Percentiles rank a stretch among this genome's conserved stretches.
These are phyloP conservation scores for Mortierella sp. DNA, from an alignment of 371 early-diverging fungal genomes.

Conservation along the genomic window DNA sequence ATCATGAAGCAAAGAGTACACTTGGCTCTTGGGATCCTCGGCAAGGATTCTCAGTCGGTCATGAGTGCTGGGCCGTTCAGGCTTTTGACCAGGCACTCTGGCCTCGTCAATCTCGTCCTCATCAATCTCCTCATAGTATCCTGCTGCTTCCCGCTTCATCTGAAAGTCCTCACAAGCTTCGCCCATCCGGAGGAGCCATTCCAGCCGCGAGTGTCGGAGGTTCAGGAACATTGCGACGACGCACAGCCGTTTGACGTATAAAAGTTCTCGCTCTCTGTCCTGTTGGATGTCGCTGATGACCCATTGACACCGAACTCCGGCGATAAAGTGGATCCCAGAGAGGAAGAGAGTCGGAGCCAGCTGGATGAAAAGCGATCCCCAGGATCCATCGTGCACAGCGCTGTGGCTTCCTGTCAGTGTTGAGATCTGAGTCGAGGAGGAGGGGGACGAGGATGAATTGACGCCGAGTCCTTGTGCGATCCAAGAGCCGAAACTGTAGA, in stretches of 20 bases:
- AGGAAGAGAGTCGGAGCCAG: constrained; percentile 29
- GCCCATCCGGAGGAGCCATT: constrained; percentile 19
- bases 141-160: not conserved
- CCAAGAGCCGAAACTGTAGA: constrained; percentile 12
- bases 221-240: constrained; percentile 16
- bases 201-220: constrained; percentile 35
- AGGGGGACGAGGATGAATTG: not conserved
- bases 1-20: constrained; percentile 8
- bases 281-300: constrained; percentile 10
- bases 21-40: constrained; percentile 2
- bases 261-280: not conserved
- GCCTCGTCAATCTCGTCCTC: constrained; percentile 5
- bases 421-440: not conserved
- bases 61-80: not conserved
- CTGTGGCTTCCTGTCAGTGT: not conserved
- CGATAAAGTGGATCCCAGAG: constrained; percentile 31
- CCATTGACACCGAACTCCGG: constrained; percentile 19
- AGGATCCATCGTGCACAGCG: not conserved
- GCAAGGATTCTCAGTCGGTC: constrained; percentile 1
- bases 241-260: constrained; percentile 11
- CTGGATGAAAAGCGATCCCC: constrained; percentile 19
- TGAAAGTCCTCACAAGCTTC: constrained; percentile 17
- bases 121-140: not conserved
- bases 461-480: not conserved
- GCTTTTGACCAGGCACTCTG: not conserved